phyloP scores from a whole-genome alignment of 192 early-diverging fungal genomes.

The Coemansia sp. region DNA sequence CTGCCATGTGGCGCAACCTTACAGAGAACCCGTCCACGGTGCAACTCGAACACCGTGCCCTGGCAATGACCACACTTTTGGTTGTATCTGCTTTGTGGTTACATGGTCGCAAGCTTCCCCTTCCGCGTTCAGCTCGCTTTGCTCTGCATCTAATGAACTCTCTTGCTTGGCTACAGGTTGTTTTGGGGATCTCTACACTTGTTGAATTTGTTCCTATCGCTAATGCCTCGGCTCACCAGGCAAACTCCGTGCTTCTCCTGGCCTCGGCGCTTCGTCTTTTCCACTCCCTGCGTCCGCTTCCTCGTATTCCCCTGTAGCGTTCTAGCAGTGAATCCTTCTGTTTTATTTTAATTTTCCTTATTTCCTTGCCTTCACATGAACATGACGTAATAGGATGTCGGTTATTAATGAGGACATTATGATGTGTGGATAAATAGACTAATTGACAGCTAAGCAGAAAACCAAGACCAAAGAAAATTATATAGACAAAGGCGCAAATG shows the following conservation, averaged over 20 bases:
- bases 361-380: too few relatives aligned
- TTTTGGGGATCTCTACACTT: conserved; percentile 90
- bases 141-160: conserved; percentile 77
- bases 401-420: too few relatives aligned
- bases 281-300: conserved; percentile 46
- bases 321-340: too few relatives aligned
- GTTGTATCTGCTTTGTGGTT: conserved; percentile 73
- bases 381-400: too few relatives aligned
- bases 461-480: too few relatives aligned
- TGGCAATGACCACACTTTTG: conserved; percentile 83
- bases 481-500: too few relatives aligned
- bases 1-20: conserved; percentile 77
- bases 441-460: too few relatives aligned
- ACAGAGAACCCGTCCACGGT: conserved; percentile 94
- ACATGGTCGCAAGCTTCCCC: conserved; percentile 66
- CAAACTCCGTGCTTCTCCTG: conserved; percentile 83
- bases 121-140: conserved; percentile 67
- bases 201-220: conserved; percentile 92
- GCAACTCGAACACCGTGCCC: conserved; percentile 92
- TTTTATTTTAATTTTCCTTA: too few relatives aligned
- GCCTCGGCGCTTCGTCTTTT: conserved; percentile 60
- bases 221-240: conserved; percentile 93
- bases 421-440: too few relatives aligned
- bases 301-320: conserved; percentile 21
- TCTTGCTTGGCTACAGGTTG: conserved; percentile 73